Base-by-base conservation (phyloP, 1,139 yeast genomes). In the Hemisphaericaspora xylanilytica region DNA sequence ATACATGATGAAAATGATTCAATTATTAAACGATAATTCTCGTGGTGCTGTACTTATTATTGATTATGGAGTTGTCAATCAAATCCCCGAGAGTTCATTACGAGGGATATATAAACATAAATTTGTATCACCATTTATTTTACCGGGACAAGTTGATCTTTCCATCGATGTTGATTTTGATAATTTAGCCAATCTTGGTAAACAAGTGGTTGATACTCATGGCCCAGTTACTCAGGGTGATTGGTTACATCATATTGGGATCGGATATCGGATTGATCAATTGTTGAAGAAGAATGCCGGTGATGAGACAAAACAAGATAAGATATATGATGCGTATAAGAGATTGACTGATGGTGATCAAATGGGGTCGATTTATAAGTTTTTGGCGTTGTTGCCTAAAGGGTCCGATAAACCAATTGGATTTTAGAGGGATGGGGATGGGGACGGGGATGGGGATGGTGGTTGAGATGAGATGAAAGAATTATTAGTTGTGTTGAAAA, bases 91-190 rank as follows among this genome's bases (percentile, higher is more conserved):
- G 24, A 80, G 81, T 51, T 71, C 90, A 0, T 66, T 87, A 30
- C 69, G 96, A 33, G 96, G 89, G 0, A 86, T 87, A 44, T 73
- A 77, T 49, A 67, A 79, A 50, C 95, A 87, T 57, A 75, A 78
- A 50, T 74, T 87, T 50, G 92, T 85, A 1, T 78, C 83, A n/a
- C 95, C 96, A 1, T 83, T 85, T 46, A 68, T 61, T 22, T 68
- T 69, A 21, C 95, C 95, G 0, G 96, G 96, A 3, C 78, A 79
- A 33, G 90, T 85, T 3, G 96, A 87, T 61, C 68, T 87, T 33
- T 85, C 95, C 0, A 81, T 85, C 1, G 95, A 87, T 53, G 96
- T 87, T 10, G 96, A 87, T 57, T 87, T 87, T 52, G 73, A 68
- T 33, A 83, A 81, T 10, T 60, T 84, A 39, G 65, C 63, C 22